phyloP scores from a whole-genome alignment of 2,329 filamentous ascomycete species.

The Trichophyton simii region DNA sequence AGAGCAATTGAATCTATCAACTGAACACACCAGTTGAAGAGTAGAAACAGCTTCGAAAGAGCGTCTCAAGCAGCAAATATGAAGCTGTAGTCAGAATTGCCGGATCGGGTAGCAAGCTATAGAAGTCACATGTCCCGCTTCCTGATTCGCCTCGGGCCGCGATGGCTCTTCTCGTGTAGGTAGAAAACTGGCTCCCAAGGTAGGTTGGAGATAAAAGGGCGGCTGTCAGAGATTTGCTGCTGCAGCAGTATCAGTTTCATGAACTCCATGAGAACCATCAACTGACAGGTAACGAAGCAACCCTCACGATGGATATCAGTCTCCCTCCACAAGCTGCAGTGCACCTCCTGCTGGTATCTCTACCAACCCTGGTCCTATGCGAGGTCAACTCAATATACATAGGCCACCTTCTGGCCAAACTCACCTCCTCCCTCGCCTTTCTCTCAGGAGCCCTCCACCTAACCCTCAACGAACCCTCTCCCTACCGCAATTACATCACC shows the following conservation, averaged over 20 bases:
- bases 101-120: not conserved
- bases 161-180: not conserved
- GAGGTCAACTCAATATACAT: conserved; percentile 17
- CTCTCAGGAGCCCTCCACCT: conserved; percentile 16
- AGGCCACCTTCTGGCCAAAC: conserved; percentile 21
- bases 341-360: conserved; percentile 16
- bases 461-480: conserved; percentile 12
- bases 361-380: conserved; percentile 19
- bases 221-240: not conserved
- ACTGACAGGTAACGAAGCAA: not conserved
- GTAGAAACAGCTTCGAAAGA: not conserved
- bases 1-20: too few species aligned
- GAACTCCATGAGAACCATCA: not conserved
- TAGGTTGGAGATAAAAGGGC: too few species aligned
- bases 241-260: not conserved
- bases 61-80: not conserved
- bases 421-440: conserved; percentile 21
- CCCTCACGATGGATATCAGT: conserved; percentile 3
- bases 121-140: not conserved
- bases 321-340: conserved; percentile 16
- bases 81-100: not conserved
- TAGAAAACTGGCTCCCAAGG: not conserved
- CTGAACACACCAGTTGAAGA: not conserved
- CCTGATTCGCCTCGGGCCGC: not conserved
- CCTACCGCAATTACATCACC: conserved; percentile 16